Conservation (phyloP, 2,329 filamentous ascomycete species). For the Cercospora citrullina region DNA sequence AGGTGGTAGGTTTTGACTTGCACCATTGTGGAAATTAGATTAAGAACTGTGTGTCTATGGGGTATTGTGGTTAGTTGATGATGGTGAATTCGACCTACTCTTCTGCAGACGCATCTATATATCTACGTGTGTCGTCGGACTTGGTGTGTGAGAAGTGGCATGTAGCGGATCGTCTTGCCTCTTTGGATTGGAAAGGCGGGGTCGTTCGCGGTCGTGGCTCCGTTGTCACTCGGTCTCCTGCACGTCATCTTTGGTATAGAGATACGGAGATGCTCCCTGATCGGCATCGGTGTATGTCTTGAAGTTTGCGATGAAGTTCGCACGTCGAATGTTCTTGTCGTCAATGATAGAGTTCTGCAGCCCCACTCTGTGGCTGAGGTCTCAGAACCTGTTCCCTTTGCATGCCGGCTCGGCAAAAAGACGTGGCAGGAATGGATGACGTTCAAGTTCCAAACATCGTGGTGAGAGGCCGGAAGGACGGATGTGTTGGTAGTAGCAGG, state of each 20-base stretch:
- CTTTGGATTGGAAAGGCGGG: neutral
- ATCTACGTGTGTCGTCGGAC: slow-evolving; percentile 1
- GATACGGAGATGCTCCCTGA: neutral
- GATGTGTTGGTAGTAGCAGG: neutral
- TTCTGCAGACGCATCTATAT: neutral
- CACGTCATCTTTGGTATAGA: neutral
- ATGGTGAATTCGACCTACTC: too few relatives aligned
- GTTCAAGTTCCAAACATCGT: slow-evolving; percentile 1
- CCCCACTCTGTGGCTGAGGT: slow-evolving; percentile 1
- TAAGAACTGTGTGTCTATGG: neutral
- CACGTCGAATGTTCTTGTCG: neutral
- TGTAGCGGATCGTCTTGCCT: slow-evolving; percentile 9
- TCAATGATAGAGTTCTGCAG: neutral
- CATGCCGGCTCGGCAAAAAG: slow-evolving; percentile 3
- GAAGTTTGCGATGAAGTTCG: neutral
- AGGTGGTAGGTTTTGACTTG: slow-evolving; percentile 43
- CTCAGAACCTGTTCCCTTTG: neutral
- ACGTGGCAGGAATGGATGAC: slow-evolving; percentile 18
- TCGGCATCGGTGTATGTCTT: neutral
- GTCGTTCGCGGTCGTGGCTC: neutral
- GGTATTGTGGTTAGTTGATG: neutral
- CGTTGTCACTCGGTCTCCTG: neutral
- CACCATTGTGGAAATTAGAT: slow-evolving; percentile 15
- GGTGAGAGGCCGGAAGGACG: neutral
- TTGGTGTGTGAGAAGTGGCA: neutral